A percentile compares a stretch with the other conserved stretches of the same genome.
Evolutionary conservation across 2,329 filamentous ascomycete species (phyloP).

Genomic region (Phyllachora maydis): DNA sequence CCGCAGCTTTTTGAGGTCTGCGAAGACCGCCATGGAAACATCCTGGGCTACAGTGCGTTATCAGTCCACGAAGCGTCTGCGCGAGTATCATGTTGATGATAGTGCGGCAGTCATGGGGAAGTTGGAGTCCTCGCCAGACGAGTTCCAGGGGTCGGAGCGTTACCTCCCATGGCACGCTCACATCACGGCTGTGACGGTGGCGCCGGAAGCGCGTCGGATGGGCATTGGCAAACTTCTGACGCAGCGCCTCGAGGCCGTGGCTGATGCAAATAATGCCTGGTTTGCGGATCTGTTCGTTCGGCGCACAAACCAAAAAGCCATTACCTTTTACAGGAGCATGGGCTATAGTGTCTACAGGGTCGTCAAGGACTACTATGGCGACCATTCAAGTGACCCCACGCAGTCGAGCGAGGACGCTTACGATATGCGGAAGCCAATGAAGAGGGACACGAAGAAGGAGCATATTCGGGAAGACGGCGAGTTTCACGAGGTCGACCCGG

Average conservation of each 20-base stretch:
- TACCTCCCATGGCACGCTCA: slow-evolving; percentile 99
- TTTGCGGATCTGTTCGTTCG: slow-evolving; percentile 93
- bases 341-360: slow-evolving; percentile 82
- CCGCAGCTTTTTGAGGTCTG: slow-evolving; percentile 85
- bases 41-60: slow-evolving; percentile 79
- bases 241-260: slow-evolving; percentile 60
- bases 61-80: too few species aligned
- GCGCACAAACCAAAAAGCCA: slow-evolving; percentile 70
- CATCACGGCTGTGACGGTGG: slow-evolving; percentile 86
- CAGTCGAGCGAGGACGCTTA: slow-evolving; percentile 65
- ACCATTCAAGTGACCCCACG: slow-evolving; percentile 48
- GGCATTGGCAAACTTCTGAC: slow-evolving; percentile 75
- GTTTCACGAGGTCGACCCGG: slow-evolving; percentile 53
- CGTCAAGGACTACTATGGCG: slow-evolving; percentile 83
- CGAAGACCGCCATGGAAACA: slow-evolving; percentile 67
- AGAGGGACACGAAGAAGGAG: slow-evolving; percentile 53
- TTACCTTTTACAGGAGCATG: slow-evolving; percentile 74
- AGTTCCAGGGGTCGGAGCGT: slow-evolving; percentile 57
- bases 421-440: slow-evolving; percentile 89
- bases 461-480: slow-evolving; percentile 71
- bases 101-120: slow-evolving; percentile 97
- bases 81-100: too few species aligned
- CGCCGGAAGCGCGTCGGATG: slow-evolving; percentile 65
- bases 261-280: slow-evolving; percentile 69
- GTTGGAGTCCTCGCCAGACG: slow-evolving; percentile 67